A percentile compares a stretch with the other conserved stretches of the same genome.
Conservation (phyloP, 2,329 filamentous ascomycete genomes). For the Epichloe aotearoae region DNA sequence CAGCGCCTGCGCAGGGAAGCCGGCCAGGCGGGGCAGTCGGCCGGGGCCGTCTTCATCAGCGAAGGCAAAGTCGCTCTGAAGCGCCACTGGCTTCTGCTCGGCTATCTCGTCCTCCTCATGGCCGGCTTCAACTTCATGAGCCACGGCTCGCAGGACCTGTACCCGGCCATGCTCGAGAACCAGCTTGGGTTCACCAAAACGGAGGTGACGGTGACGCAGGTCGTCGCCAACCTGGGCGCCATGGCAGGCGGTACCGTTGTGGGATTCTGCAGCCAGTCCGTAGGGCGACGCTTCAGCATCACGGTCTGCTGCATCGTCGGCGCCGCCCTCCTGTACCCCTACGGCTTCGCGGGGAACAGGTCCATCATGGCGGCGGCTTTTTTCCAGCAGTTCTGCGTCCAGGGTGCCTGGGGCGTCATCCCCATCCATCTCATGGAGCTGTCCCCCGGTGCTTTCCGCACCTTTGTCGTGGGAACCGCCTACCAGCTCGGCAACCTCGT, state of each 20-base stretch:
- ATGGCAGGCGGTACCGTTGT: conserved; percentile 53
- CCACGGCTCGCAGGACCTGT: conserved; percentile 56
- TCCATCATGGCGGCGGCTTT: conserved; percentile 67
- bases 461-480: conserved; percentile 59
- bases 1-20: conserved; percentile 43
- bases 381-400: conserved; percentile 70
- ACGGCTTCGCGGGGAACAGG: conserved; percentile 53
- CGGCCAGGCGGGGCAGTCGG: conserved; percentile 19
- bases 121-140: conserved; percentile 89
- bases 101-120: conserved; percentile 78
- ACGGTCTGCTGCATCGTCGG: conserved; percentile 51
- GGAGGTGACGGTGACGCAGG: conserved; percentile 55
- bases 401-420: conserved; percentile 66
- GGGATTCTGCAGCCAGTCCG: conserved; percentile 55
- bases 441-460: conserved; percentile 57
- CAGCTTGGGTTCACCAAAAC: conserved; percentile 39
- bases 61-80: conserved; percentile 70
- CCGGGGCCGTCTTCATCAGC: conserved; percentile 47
- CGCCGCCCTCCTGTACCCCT: conserved; percentile 71
- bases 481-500: conserved; percentile 71
- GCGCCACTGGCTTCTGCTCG: conserved; percentile 66
- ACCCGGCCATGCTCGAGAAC: conserved; percentile 45
- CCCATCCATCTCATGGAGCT: conserved; percentile 70
- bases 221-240: conserved; percentile 59
- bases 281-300: conserved; percentile 57